Percentiles rank a stretch among this genome's conserved stretches.
Conservation (phyloP, 805 yeast species). For the Saturnispora sanitii region DNA sequence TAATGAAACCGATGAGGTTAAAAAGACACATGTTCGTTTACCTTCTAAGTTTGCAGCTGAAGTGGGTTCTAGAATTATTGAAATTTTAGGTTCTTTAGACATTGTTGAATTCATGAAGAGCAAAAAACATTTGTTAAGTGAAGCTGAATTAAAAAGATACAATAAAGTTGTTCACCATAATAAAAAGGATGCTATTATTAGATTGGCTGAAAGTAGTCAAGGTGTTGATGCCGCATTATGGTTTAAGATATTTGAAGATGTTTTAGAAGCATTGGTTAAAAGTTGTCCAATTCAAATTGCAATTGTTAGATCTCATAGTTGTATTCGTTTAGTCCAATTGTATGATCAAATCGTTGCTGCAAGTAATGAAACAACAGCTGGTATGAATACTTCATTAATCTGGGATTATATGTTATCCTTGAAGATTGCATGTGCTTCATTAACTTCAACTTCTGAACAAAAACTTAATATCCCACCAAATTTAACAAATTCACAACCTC, state of each 20-base stretch:
- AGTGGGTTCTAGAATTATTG: slow-evolving; percentile 65
- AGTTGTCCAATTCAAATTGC: slow-evolving; percentile 91
- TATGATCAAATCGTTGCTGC: slow-evolving; percentile 56
- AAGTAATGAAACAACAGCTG: slow-evolving; percentile 31
- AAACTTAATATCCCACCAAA: slow-evolving; percentile 44
- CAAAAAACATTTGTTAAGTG: slow-evolving; percentile 43
- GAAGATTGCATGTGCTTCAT: slow-evolving; percentile 83
- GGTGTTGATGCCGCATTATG: slow-evolving; percentile 96
- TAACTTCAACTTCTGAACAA: slow-evolving; percentile 85
- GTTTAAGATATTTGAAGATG: slow-evolving; percentile 77
- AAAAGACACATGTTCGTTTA: slow-evolving; percentile 39
- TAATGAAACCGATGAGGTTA: slow-evolving; percentile 14
- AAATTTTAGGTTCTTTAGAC: slow-evolving; percentile 63
- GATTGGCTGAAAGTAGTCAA: slow-evolving; percentile 80
- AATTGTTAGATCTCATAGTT: slow-evolving; percentile 80
- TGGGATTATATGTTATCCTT: slow-evolving; percentile 54
- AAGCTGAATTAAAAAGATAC: slow-evolving; percentile 71
- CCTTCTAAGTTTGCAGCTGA: slow-evolving; percentile 72
- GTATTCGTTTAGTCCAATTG: slow-evolving; percentile 79
- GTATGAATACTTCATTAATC: slow-evolving; percentile 21
- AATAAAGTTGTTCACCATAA: slow-evolving; percentile 47
- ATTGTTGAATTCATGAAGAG: slow-evolving; percentile 51
- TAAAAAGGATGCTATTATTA: slow-evolving; percentile 58
- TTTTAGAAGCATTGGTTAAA: slow-evolving; percentile 62
- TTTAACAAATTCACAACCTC: slow-evolving; percentile 11